Conservation (phyloP, 2,329 filamentous ascomycete species). For the Fusarium sp. region DNA sequence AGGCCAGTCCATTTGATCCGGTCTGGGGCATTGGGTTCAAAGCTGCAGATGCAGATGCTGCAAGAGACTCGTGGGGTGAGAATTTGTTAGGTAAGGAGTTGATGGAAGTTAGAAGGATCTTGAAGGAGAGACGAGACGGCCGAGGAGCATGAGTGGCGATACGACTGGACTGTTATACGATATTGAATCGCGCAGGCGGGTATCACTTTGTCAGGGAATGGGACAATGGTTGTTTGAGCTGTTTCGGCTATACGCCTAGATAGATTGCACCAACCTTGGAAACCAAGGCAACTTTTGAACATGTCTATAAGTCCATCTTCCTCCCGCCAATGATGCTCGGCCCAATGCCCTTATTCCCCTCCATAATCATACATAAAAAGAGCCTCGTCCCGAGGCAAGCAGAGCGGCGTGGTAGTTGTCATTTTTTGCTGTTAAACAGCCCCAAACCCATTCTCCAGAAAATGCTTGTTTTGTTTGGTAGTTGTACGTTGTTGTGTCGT, state of each 20-base stretch:
- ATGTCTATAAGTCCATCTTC: constrained; percentile 31
- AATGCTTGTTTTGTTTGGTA: constrained; percentile 27
- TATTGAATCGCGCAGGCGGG: background rate
- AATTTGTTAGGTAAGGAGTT: constrained; percentile 71
- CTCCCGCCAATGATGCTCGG: constrained; percentile 18
- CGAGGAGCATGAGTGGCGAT: background rate
- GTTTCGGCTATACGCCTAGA: constrained; percentile 8
- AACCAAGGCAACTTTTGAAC: constrained; percentile 28
- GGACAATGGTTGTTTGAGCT: background rate
- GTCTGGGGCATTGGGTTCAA: constrained; percentile 73
- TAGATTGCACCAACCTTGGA: constrained; percentile 21
- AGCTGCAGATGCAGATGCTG: constrained; percentile 56
- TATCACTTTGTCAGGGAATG: background rate
- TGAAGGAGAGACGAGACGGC: constrained; percentile 53
- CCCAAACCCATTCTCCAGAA: constrained; percentile 31
- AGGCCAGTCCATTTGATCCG: constrained; percentile 66
- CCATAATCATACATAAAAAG: constrained; percentile 44
- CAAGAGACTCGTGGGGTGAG: constrained; percentile 64
- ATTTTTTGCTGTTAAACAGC: constrained; percentile 36
- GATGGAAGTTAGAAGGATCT: constrained; percentile 62
- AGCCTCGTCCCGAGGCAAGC: constrained; percentile 39
- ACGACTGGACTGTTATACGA: background rate
- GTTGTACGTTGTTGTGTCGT: constrained; percentile 6
- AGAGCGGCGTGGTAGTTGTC: constrained; percentile 47
- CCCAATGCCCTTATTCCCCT: constrained; percentile 25